phyloP scores from a whole-genome alignment of 768 basidiomycete species.

The Pisolithus albus region DNA sequence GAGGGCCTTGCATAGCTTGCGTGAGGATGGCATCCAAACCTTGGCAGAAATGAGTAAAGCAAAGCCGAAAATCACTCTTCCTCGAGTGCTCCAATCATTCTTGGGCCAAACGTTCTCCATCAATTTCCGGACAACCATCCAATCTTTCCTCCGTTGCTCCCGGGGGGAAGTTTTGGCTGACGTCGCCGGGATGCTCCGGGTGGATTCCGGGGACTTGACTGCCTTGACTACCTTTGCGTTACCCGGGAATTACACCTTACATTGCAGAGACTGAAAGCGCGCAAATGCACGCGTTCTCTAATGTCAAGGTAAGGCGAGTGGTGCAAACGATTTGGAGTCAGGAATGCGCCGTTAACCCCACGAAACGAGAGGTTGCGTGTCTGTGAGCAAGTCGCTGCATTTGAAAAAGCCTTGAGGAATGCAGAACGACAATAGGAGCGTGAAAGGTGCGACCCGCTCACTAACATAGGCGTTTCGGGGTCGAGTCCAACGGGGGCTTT shows the following conservation, averaged over 20 bases:
- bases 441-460: slow-evolving; percentile 7
- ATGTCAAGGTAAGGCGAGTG: slow-evolving; percentile 2
- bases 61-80: slow-evolving; percentile 78
- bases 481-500: not conserved
- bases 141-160: slow-evolving; percentile 72
- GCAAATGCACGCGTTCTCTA: not conserved
- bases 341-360: not conserved
- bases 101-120: slow-evolving; percentile 90
- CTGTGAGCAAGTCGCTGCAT: slow-evolving; percentile 1
- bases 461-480: slow-evolving; percentile 16
- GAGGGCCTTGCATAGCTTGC: not conserved
- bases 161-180: slow-evolving; percentile 13
- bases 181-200: slow-evolving; percentile 2
- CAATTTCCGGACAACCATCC: slow-evolving; percentile 78
- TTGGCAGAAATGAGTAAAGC: slow-evolving; percentile 78
- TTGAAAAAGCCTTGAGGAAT: slow-evolving; percentile 7
- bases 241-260: slow-evolving; percentile 5
- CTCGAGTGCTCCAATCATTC: slow-evolving; percentile 73
- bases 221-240: not conserved
- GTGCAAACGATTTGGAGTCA: slow-evolving; percentile 5
- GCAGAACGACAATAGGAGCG: slow-evolving; percentile 15
- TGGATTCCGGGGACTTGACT: slow-evolving; percentile 1
- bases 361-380: not conserved
- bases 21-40: slow-evolving; percentile 35
- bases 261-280: slow-evolving; percentile 15